Evolutionary conservation across 2,329 filamentous ascomycete species (phyloP), one percentile per base, ranked within the genome.

Genomic region (Davidsoniella eucalypti): DNA sequence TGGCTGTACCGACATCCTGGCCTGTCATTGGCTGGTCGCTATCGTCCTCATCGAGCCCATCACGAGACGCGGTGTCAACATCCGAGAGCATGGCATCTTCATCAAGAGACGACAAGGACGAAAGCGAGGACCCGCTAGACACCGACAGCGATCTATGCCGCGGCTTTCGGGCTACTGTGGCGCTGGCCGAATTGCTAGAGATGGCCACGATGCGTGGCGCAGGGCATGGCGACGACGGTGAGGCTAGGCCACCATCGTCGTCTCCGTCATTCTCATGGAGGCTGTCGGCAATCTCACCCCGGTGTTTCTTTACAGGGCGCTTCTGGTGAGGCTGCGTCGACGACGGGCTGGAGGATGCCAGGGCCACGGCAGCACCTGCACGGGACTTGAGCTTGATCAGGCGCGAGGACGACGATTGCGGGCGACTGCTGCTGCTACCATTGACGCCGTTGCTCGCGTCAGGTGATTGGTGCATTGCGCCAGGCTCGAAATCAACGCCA

Each of bases 81-180:
- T 36, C 46, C 10, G 50, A 52, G 29, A 52, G 45, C 12, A 53
- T 26, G 3, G 44, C 29, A 25, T 45, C 42, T 25, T 53, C 51
- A 26, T 53, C 47, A 16, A 49, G 21, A 17, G 51, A 53, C 37
- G 51, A 53, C 14, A 53, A 43, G 3, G 51, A 53, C 5, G 51
- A 53, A 18, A 53, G 51, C 18, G 51, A 53, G 6, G 51, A 53
- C 41, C 47, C 47, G n/a, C 51, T 53, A 16, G 51, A 53, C n/a
- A 50, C 14, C 14, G 51, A 53, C 17, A 50, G 14, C 9, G 51
- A 50, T 29, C 51, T 39, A 21, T 18, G 6, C 26, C 33, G 23
- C 26, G 29, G 17, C 9, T 14, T 12, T 12, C 6, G 5, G 25
- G 23, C 39, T 18, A 16, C n/a, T 16, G 16, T 46, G 16, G n/a